Percentiles rank a stretch among this genome's conserved stretches.
Evolutionary conservation across 345 rosid species (phyloP).

Genomic region (Moricandia moricandioides): DNA sequence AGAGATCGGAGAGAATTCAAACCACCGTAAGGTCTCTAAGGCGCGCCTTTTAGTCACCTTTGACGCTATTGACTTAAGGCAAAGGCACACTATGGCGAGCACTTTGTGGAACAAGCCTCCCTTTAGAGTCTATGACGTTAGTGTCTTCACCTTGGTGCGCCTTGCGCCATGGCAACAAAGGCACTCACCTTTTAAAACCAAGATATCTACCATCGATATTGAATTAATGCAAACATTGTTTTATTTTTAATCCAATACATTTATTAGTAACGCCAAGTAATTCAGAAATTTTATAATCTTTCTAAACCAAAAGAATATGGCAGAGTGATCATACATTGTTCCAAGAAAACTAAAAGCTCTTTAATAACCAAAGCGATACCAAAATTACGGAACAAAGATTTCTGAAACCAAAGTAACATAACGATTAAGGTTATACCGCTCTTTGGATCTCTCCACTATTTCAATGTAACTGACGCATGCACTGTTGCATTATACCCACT

Average conservation of each 20-base stretch:
- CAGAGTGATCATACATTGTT: neutral
- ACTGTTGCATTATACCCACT: neutral
- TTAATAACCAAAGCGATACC: constrained; percentile 1
- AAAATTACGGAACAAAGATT: constrained; percentile 6
- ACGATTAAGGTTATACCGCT: neutral
- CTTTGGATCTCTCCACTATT: neutral
- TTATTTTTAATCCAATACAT: neutral
- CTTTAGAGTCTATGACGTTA: no score
- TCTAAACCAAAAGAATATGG: neutral
- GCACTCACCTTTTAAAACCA: no score
- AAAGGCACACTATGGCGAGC: no score
- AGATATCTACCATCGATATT: neutral
- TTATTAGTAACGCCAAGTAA: neutral
- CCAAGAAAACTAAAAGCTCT: constrained; percentile 8
- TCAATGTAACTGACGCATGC: constrained; percentile 10
- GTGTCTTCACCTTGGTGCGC: no score
- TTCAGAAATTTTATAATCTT: neutral
- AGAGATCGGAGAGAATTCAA: no score
- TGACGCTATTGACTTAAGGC: no score
- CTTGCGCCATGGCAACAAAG: no score
- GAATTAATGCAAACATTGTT: neutral
- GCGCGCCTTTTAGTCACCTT: no score
- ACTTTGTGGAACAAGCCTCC: no score
- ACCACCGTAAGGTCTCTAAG: no score
- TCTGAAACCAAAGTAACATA: neutral